These are phyloP conservation scores for Gastrolobium bilobum DNA, from an alignment of 306 rosid genomes.

Conservation along the genomic window DNA sequence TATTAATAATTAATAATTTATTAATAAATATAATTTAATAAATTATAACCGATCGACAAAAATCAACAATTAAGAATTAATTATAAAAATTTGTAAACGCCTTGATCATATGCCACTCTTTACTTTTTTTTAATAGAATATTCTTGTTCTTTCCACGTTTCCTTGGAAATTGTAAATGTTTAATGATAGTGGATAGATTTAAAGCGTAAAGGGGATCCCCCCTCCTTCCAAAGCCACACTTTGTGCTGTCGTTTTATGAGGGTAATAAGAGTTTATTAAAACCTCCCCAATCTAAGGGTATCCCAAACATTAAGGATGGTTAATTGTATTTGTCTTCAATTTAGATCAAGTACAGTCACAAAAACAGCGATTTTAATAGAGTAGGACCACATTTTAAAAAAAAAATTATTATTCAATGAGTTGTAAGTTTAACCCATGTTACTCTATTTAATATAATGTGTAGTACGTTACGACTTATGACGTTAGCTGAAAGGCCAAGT, in stretches of 20 bases:
- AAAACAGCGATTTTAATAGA: not conserved
- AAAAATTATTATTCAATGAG: not conserved
- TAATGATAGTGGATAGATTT: not conserved
- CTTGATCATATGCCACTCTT: no score
- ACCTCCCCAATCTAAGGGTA: not conserved
- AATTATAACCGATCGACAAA: no score
- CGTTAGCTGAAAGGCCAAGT: not conserved
- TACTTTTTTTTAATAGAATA: not conserved
- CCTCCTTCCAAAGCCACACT: no score
- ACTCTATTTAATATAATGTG: not conserved
- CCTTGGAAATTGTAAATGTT: not conserved
- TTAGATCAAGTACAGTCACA: constrained; percentile 17
- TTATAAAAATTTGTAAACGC: no score
- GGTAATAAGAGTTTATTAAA: not conserved
- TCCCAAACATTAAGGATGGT: not conserved
- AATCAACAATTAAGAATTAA: no score
- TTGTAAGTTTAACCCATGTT: not conserved
- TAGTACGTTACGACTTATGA: no score
- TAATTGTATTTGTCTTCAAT: not conserved
- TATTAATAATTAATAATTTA: no score
- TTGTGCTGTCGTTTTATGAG: no score
- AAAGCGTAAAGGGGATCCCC: not conserved
- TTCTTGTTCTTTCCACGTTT: not conserved
- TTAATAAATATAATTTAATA: no score
- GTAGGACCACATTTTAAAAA: not conserved